Percentiles rank a stretch among this genome's conserved stretches.
Evolutionary conservation across 352 stramenopile species (phyloP).

Genomic region (Phytophthora nicotianae): DNA sequence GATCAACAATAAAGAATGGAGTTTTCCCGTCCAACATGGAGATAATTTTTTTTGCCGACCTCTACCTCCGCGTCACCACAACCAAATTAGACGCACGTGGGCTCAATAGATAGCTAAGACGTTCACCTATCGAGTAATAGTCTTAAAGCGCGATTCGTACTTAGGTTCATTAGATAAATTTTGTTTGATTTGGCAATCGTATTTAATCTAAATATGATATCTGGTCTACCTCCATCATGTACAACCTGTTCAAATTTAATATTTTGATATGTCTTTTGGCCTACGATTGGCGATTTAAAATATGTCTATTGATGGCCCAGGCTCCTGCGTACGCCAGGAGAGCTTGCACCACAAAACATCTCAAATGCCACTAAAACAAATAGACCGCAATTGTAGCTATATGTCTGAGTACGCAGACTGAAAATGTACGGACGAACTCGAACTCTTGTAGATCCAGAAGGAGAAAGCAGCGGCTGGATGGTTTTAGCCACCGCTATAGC

Average conservation of each 20-base stretch:
- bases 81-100: background rate
- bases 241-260: too few relatives aligned
- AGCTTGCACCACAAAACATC: background rate
- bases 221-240: too few relatives aligned
- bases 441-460: background rate
- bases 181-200: too few relatives aligned
- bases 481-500: background rate
- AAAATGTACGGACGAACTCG: background rate
- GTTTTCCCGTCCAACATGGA: background rate
- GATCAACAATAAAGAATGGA: background rate
- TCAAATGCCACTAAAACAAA: background rate
- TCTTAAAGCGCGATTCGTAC: constrained; percentile 8
- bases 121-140: background rate
- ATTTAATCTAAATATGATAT: too few relatives aligned
- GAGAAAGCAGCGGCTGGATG: background rate
- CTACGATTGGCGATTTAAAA: too few relatives aligned
- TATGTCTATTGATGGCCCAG: too few relatives aligned
- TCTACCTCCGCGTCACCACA: background rate
- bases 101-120: background rate
- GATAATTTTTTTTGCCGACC: background rate
- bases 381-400: background rate
- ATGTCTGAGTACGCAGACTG: background rate
- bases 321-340: background rate
- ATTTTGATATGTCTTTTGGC: too few relatives aligned
- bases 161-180: constrained; percentile 4